phyloP scores from a whole-genome alignment of 768 basidiomycete species.

The Agrocybe praecox region DNA sequence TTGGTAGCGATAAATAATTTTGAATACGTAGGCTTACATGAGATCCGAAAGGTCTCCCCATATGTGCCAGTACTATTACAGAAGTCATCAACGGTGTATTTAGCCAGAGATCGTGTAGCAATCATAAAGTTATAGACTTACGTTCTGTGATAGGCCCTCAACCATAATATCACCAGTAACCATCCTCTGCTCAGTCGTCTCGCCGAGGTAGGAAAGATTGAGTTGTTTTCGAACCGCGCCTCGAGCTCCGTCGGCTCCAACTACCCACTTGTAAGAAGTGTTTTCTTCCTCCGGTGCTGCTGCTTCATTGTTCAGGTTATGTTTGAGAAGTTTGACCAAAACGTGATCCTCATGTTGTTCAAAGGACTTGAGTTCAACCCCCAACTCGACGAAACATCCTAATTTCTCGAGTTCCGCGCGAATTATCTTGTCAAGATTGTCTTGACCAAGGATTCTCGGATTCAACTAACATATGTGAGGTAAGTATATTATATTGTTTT shows the following conservation, averaged over 20 bases:
- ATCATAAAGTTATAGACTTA: conserved; percentile 18
- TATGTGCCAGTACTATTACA: conserved; percentile 42
- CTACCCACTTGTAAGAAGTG: conserved; percentile 33
- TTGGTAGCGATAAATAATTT: background rate
- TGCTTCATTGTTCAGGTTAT: conserved; percentile 1
- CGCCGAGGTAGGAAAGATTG: conserved; percentile 41
- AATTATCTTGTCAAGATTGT: conserved; percentile 34
- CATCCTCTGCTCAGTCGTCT: conserved; percentile 33
- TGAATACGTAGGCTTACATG: conserved; percentile 22
- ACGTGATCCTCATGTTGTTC: conserved; percentile 37
- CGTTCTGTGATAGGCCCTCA: conserved; percentile 36
- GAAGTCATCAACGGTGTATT: too few relatives aligned
- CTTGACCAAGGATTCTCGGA: conserved; percentile 29
- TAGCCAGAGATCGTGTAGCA: background rate
- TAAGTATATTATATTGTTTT: too few relatives aligned
- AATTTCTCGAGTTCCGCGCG: conserved; percentile 31
- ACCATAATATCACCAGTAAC: conserved; percentile 44
- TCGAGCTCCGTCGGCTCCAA: conserved; percentile 47
- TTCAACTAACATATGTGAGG: conserved; percentile 2
- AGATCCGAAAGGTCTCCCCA: conserved; percentile 39
- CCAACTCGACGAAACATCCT: conserved; percentile 39
- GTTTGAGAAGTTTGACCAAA: conserved; percentile 31
- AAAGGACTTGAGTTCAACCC: conserved; percentile 45
- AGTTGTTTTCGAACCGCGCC: conserved; percentile 40
- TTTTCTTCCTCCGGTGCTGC: conserved; percentile 23